Evolutionary conservation across 2,329 filamentous ascomycete species (phyloP).

Genomic region (Pseudovirgaria hyperparasitica): DNA sequence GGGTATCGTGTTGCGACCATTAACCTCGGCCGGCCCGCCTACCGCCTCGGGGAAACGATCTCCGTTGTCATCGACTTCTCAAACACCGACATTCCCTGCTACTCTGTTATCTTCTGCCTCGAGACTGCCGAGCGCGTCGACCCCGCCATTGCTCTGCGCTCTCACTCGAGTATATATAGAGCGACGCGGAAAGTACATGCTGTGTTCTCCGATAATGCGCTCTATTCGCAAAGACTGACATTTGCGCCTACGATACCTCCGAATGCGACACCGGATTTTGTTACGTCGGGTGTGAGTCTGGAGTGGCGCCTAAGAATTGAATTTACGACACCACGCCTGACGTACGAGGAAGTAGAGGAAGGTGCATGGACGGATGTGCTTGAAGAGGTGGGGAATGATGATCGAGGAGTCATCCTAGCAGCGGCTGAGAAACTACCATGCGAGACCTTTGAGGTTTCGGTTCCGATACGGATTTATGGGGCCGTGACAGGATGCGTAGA

Average conservation of each 20-base stretch:
- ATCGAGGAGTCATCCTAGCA: constrained; percentile 64
- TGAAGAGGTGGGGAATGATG: constrained; percentile 67
- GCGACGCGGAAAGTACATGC: constrained; percentile 75
- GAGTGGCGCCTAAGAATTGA: constrained; percentile 86
- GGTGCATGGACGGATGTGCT: constrained; percentile 39
- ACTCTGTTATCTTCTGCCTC: constrained; percentile 70
- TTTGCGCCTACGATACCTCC: constrained; percentile 78
- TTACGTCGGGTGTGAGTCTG: constrained; percentile 76
- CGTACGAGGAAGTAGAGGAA: constrained; percentile 19
- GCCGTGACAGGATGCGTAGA: constrained; percentile 32
- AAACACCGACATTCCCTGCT: constrained; percentile 65
- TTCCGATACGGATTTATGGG: constrained; percentile 70
- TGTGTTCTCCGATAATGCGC: constrained; percentile 64
- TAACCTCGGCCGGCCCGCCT: constrained; percentile 76
- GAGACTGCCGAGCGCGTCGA: constrained; percentile 82
- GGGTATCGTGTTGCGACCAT: constrained; percentile 86
- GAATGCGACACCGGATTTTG: constrained; percentile 75
- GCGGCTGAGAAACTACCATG: constrained; percentile 67
- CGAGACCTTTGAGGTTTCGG: constrained; percentile 82
- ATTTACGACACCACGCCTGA: constrained; percentile 66
- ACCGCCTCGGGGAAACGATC: constrained; percentile 78
- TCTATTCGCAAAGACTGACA: constrained; percentile 66
- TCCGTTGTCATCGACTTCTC: constrained; percentile 76
- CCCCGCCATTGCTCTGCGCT: constrained; percentile 66
- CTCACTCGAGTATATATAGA: constrained; percentile 71